phyloP scores from a whole-genome alignment of 2,329 filamentous ascomycete genomes.

The Claviceps citrina region DNA sequence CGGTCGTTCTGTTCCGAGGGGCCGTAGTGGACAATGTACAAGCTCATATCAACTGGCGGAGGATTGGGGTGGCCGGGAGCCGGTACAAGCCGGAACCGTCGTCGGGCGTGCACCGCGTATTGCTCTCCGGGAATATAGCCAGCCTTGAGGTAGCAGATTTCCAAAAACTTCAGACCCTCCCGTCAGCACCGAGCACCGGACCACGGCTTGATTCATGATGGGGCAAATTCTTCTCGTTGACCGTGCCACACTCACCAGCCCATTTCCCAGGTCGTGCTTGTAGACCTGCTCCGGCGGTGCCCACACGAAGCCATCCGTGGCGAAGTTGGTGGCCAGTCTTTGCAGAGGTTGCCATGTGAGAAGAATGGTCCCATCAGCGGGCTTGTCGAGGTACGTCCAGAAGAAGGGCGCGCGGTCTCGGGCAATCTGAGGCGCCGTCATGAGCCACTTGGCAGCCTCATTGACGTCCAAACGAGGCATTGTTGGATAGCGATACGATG shows the following conservation, averaged over 20 bases:
- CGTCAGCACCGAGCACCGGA: neutral
- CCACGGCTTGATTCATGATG: neutral
- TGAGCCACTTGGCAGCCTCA: conserved; percentile 69
- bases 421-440: conserved; percentile 70
- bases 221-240: neutral
- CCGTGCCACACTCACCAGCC: conserved; percentile 28
- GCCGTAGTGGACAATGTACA: conserved; percentile 88
- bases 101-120: conserved; percentile 60
- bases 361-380: conserved; percentile 66
- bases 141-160: conserved; percentile 69
- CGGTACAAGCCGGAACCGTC: conserved; percentile 73
- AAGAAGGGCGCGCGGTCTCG: conserved; percentile 75
- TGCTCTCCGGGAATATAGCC: conserved; percentile 68
- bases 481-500: conserved; percentile 63
- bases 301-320: conserved; percentile 90
- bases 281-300: conserved; percentile 64
- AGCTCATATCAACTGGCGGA: conserved; percentile 58
- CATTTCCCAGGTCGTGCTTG: conserved; percentile 53
- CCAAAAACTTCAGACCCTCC: conserved; percentile 51
- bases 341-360: conserved; percentile 78
- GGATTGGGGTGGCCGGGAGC: conserved; percentile 53
- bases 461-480: conserved; percentile 56
- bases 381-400: conserved; percentile 81
- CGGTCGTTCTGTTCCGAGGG: conserved; percentile 59
- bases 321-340: conserved; percentile 55